Evolutionary conservation across 768 basidiomycete species (phyloP), one percentile per base, ranked within the genome.

Genomic region (Rhodocollybia butyracea): DNA sequence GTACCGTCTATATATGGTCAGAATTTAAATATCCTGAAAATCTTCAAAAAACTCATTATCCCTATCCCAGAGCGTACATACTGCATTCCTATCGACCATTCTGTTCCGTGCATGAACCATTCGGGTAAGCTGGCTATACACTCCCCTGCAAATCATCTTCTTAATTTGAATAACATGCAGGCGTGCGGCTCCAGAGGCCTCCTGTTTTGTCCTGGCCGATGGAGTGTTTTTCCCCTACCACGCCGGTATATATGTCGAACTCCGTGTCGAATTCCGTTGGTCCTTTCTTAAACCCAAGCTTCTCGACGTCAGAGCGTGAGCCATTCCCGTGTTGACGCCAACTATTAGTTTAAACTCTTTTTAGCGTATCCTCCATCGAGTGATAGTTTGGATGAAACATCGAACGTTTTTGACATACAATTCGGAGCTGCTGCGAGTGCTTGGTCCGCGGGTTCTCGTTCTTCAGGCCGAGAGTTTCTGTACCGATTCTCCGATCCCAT

Each of bases 361-460:
- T 12, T 2, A 32, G 24, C 31, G 32, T n/a, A n/a, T n/a, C n/a
- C 29, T 22, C 7, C 53, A 2, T 46, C 53, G 17, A 19, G 26
- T 34, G 22, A 32, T 5, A 45, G 42, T n/a, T 5, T n/a, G 15
- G 32, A 46, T 46, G 53, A 54, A 13, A 24, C 42, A 30, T 29
- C 11, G 3, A 54, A 54, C n/a, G 42, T 54, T 24, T 54, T 54
- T 46, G 53, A 54, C 19, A 54, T 54, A 43, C 43, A 54, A 13
- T 54, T 54, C 13, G 53, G 53, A 15, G 32, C 39, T 15, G 53
- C 43, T 7, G 19, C 46, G 4, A 40, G 29, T n/a, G n/a, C n/a
- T n/a, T n/a, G n/a, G n/a, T n/a, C n/a, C n/a, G n/a, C n/a, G n/a
- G n/a, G n/a, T n/a, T n/a, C n/a, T n/a, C n/a, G n/a, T n/a, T n/a